Percentiles rank a stretch among this genome's conserved stretches.
Evolutionary conservation across 208 protist species (phyloP).

Genomic region (Strigomonas galati): DNA sequence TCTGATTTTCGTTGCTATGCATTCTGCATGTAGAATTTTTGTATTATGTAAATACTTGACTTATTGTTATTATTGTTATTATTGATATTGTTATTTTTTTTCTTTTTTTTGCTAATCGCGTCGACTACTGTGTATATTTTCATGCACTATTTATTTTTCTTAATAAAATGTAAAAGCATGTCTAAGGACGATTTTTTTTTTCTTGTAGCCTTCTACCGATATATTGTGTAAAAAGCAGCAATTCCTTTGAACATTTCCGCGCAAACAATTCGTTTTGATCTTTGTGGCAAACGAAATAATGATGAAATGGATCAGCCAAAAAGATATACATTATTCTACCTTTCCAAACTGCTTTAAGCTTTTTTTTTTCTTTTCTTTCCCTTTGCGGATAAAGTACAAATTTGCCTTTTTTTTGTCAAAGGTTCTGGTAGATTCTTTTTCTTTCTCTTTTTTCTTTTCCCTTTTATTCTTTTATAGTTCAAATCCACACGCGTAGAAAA

Average conservation of each 20-base stretch:
- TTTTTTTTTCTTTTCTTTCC: neutral
- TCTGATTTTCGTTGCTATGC: neutral
- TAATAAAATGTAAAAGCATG: neutral
- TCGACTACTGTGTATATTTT: neutral
- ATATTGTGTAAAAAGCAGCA: neutral
- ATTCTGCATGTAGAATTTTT: neutral
- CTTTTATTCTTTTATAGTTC: neutral
- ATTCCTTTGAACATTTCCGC: too few relatives aligned
- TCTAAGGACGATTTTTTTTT: neutral
- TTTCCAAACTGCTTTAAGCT: neutral
- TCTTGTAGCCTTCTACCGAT: neutral
- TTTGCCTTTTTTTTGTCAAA: neutral
- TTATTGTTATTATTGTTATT: conserved; percentile 5
- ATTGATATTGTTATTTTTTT: neutral
- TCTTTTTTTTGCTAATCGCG: neutral
- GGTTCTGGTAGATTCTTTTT: too few relatives aligned
- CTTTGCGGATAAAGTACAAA: neutral
- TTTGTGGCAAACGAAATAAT: neutral
- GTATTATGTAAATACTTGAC: neutral
- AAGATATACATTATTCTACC: conserved; percentile 6
- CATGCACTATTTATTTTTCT: neutral
- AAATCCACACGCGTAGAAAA: neutral
- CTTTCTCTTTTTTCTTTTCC: conserved; percentile 9
- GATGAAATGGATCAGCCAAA: neutral
- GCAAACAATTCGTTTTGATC: neutral